Base-by-base conservation (phyloP, 768 basidiomycete species). In the Podaxis rugospora region DNA sequence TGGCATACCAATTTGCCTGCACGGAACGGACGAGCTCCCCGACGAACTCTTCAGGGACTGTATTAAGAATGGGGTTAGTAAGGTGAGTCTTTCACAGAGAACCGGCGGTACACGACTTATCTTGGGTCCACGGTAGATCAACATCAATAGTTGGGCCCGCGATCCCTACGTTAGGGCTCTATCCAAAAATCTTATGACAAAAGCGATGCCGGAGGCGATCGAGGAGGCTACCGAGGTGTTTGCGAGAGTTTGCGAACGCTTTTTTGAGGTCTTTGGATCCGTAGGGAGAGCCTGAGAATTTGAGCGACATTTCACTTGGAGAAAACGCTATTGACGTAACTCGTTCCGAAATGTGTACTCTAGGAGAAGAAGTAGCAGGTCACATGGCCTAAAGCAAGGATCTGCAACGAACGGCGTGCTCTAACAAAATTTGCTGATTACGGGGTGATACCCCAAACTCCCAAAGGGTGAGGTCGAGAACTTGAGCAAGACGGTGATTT, bases 121-220 rank as follows among this genome's bases (percentile, higher is more conserved):
- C 28, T 39, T 51, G 27, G 21, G 14, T 50, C 16, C 35, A 51
- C 18, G 27, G 1, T 44, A 77, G 76, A 76, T 81, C 52, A 81
- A 81, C 51, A 71, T 81, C 61, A 80, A 81, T 61, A 76, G 76
- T 59, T 80, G 78, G 77, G 78, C 70, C 1, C 74, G 78, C 32
- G 77, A 80, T 67, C 75, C 75, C 14, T 80, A 81, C 57, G 74
- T 72, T 2, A 73, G 75, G 60, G 60, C 61, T 0, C 64, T 81
- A 5, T 70, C 71, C 3, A 70, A 71, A 46, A 68, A 62, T 1
- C 66, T 80, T 16, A 65, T 68, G 51, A 66, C 70, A 1, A 75
- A 72, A 61, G 66, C 79, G 1, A 78, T 81, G 64, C 80, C 79
- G 1, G 78, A 80, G 4, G 79, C 77, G 2, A 73, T 78, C 36